phyloP scores from a whole-genome alignment of 768 basidiomycete genomes.

The Pleurotus tuoliensis region DNA sequence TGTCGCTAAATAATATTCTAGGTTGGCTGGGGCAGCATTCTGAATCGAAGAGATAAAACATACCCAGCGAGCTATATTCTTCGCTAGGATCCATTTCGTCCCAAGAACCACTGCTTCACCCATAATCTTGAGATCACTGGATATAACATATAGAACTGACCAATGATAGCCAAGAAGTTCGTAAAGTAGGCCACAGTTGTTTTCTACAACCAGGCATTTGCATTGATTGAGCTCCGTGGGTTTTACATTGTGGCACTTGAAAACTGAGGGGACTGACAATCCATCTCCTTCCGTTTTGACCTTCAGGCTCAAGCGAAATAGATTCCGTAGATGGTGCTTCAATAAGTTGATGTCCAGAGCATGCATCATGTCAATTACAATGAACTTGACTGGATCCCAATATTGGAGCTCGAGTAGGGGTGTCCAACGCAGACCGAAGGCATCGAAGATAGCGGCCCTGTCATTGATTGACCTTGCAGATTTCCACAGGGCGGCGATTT shows the following conservation, averaged over 20 bases:
- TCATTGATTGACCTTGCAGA: slow-evolving; percentile 11
- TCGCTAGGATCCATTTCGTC: slow-evolving; percentile 18
- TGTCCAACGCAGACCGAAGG: slow-evolving; percentile 24
- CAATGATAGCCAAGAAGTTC: slow-evolving; percentile 13
- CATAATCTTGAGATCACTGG: slow-evolving; percentile 15
- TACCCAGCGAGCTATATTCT: slow-evolving; percentile 20
- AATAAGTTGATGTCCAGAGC: slow-evolving; percentile 26
- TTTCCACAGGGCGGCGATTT: slow-evolving; percentile 15
- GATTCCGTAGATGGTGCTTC: slow-evolving; percentile 19
- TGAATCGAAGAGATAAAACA: slow-evolving; percentile 1
- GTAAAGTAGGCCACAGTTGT: background rate
- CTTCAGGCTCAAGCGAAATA: slow-evolving; percentile 11
- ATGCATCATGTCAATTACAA: slow-evolving; percentile 36
- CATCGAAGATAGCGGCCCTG: slow-evolving; percentile 11
- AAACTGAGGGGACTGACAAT: background rate
- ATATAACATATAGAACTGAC: slow-evolving; percentile 20
- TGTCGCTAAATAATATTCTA: background rate
- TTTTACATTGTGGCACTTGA: background rate
- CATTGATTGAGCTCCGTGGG: background rate
- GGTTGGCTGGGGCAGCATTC: background rate
- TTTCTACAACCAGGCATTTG: background rate
- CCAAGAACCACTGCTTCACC: slow-evolving; percentile 15
- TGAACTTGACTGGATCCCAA: slow-evolving; percentile 25
- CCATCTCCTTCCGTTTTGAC: background rate
- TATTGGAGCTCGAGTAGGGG: slow-evolving; percentile 28